phyloP scores from a whole-genome alignment of 2,329 filamentous ascomycete genomes.

The Fusarium equiseti region DNA sequence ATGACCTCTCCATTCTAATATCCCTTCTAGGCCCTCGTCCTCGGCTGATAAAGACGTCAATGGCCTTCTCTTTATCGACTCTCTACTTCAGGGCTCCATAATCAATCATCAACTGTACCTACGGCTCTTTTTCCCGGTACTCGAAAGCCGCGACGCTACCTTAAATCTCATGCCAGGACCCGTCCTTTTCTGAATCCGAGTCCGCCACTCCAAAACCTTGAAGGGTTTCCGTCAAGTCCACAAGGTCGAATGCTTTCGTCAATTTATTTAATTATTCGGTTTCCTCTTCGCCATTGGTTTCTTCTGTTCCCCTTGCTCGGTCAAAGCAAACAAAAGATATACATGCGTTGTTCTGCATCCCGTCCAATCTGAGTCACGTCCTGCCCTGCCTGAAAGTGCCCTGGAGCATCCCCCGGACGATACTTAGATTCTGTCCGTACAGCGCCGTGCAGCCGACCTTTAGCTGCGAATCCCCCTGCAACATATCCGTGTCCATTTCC shows the following conservation, averaged over 20 bases:
- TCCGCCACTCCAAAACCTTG: conserved; percentile 27
- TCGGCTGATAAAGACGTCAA: conserved; percentile 29
- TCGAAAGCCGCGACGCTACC: conserved; percentile 18
- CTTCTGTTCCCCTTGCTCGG: not conserved
- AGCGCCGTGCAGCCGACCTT: conserved; percentile 23
- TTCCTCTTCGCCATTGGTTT: conserved; percentile 8
- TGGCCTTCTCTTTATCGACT: not conserved
- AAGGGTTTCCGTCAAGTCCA: conserved; percentile 14
- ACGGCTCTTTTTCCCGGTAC: conserved; percentile 39
- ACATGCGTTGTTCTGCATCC: conserved; percentile 1
- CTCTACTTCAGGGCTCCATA: not conserved
- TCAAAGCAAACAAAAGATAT: conserved; percentile 4
- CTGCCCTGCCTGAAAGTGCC: conserved; percentile 6
- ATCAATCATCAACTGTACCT: not conserved
- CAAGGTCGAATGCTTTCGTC: conserved; percentile 20
- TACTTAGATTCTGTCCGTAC: conserved; percentile 8
- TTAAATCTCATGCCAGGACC: conserved; percentile 27
- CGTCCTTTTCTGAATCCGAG: conserved; percentile 18
- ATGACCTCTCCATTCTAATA: conserved; percentile 10
- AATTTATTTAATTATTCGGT: not conserved
- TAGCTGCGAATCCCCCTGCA: conserved; percentile 42
- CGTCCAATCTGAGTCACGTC: conserved; percentile 22
- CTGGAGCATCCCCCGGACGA: conserved; percentile 5
- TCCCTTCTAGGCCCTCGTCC: conserved; percentile 25
- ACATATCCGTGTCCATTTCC: conserved; percentile 14